Conservation (phyloP, 1,284 basidiomycete species). For the Cutaneotrichosporon cutaneum region DNA sequence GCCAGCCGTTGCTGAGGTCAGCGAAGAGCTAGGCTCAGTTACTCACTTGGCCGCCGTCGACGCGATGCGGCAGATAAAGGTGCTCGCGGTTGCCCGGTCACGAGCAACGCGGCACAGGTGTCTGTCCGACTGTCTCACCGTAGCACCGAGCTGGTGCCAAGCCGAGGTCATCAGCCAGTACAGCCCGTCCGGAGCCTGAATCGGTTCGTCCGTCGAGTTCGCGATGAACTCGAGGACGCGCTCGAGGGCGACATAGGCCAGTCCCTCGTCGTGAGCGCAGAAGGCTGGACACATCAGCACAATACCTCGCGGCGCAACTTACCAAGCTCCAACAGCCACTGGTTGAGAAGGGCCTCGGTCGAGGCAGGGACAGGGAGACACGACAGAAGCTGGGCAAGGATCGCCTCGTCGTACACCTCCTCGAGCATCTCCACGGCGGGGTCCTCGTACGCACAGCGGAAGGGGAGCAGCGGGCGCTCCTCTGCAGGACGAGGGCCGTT, state of each 20-base stretch:
- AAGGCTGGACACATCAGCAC: constrained; percentile 9
- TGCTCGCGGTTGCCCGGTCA: background rate
- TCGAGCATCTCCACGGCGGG: background rate
- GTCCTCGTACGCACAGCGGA: background rate
- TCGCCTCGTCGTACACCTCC: background rate
- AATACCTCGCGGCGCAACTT: background rate
- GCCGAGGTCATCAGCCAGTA: background rate
- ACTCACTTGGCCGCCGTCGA: background rate
- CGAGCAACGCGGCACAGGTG: background rate
- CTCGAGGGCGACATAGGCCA: background rate
- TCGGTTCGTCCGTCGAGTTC: background rate
- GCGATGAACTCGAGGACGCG: constrained; percentile 4
- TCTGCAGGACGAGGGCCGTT: background rate
- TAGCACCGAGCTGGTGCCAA: constrained; percentile 1
- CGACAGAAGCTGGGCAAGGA: background rate
- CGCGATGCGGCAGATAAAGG: background rate
- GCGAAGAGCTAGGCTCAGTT: background rate
- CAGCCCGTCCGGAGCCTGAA: background rate
- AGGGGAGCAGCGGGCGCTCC: background rate
- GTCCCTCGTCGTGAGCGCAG: background rate
- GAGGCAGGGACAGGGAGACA: background rate
- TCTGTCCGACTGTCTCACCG: background rate
- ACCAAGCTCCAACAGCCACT: constrained; percentile 14
- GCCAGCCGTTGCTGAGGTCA: background rate
- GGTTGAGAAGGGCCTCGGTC: background rate